Percentiles rank a stretch among this genome's conserved stretches.
phyloP scores from a whole-genome alignment of 441 rosid species.

The Viola pubescens region DNA sequence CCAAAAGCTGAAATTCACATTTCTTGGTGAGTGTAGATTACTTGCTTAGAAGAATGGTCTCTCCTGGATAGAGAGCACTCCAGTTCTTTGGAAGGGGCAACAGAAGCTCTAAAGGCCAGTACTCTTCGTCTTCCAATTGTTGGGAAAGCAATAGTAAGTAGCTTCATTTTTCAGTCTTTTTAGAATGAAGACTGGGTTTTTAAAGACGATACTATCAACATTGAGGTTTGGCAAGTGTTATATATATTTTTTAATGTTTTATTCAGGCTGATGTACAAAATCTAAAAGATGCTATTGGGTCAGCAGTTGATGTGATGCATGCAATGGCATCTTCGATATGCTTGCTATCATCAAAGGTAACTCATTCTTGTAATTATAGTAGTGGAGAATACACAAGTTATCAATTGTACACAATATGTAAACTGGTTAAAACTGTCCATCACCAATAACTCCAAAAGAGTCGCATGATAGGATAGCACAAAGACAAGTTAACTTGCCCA shows the following conservation, averaged over 20 bases:
- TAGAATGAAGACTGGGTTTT: not conserved
- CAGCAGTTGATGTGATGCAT: conserved; percentile 80
- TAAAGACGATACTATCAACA: conserved; percentile 11
- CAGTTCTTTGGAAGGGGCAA: conserved; percentile 66
- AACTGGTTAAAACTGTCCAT: no score
- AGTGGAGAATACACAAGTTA: no score
- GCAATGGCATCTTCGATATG: conserved; percentile 69
- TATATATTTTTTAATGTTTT: conserved; percentile 4
- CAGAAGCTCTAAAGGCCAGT: conserved; percentile 72
- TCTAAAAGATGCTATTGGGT: conserved; percentile 64
- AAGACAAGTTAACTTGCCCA: no score
- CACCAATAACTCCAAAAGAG: no score
- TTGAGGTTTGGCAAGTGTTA: conserved; percentile 14
- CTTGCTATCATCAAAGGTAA: conserved; percentile 58
- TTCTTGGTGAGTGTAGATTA: conserved; percentile 39
- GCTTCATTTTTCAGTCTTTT: conserved; percentile 4
- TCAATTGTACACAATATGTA: no score
- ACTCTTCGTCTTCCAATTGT: conserved; percentile 86
- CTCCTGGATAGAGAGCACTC: conserved; percentile 51
- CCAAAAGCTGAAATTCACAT: conserved; percentile 6
- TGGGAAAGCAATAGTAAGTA: conserved; percentile 59
- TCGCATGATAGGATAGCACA: no score
- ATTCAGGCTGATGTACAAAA: conserved; percentile 64
- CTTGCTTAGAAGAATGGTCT: conserved; percentile 56
- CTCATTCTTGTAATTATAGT: conserved; percentile 5